Base-by-base conservation (phyloP, 495 filamentous ascomycete genomes). In the Lepraria neglecta region DNA sequence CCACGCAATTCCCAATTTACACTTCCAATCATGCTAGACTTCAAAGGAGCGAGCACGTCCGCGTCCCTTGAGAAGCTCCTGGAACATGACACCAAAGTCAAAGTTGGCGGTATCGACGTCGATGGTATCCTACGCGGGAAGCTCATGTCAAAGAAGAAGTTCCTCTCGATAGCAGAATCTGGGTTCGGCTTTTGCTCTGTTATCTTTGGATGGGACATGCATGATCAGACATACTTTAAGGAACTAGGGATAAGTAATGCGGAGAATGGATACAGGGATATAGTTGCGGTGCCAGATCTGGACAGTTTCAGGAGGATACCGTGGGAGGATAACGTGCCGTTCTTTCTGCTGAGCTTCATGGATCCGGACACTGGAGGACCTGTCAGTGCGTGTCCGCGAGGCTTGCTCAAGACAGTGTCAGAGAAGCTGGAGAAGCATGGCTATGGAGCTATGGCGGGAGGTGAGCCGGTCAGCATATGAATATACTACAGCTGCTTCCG, bases 181-280 rank as follows among this genome's bases (percentile, higher is more conserved):
- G 94, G 94, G 51, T 98, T 98, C 67, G 94, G 94, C 21, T 98
- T 97, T 79, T 98, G 94, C 78, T 92, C 88, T 4, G 91, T 97
- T 58, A 82, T 98, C 42, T 97, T 96, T 67, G 94, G 92, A 68
- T 97, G 92, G 92, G 94, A 98, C 66, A 96, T 96, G 89, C 92
- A 97, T 74, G 94, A 98, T 68, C 79, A 81, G 70, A 94, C 90
- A 9, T 97, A 98, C 68, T 84, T 84, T 69, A 77, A 79, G 58
- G 92, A 97, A 73, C 82, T 97, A 53, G 81, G 82, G 66, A 87
- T 97, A 70, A 91, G 88, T 75, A 97, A 96, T 72, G 87, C 88
- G 70, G 85, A 91, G 64, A 98, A 96, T 68, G 94, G 94, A 35
- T 97, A 96, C 70, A 80, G 87, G 51, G 94, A 98, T 71, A 72